These are phyloP conservation scores for Salix udensis DNA, from an alignment of 345 rosid species.

Conservation along the genomic window DNA sequence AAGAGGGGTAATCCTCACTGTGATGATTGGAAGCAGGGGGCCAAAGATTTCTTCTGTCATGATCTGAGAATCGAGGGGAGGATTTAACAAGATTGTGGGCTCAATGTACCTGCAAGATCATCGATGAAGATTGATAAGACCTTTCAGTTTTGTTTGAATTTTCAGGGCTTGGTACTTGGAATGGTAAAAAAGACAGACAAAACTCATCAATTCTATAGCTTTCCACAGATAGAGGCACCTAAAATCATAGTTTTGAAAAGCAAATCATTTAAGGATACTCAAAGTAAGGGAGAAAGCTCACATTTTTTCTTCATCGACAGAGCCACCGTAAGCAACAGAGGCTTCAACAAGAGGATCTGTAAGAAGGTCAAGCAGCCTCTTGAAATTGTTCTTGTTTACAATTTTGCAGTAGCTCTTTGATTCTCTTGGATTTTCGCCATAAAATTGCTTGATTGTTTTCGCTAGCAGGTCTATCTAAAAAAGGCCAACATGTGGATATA, in stretches of 20 bases:
- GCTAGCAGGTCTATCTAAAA: constrained; percentile 60
- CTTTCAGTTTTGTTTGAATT: neutral
- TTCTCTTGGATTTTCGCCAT: constrained; percentile 53
- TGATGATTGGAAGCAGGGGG: constrained; percentile 64
- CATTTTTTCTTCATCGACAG: constrained; percentile 57
- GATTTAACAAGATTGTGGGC: constrained; percentile 63
- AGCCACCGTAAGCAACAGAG: constrained; percentile 69
- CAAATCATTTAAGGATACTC: neutral
- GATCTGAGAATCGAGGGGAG: constrained; percentile 59
- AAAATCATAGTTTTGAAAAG: neutral
- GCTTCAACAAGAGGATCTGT: constrained; percentile 56
- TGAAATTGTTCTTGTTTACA: constrained; percentile 45
- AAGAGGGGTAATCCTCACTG: constrained; percentile 28
- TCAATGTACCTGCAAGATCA: constrained; percentile 43
- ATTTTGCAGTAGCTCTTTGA: constrained; percentile 52
- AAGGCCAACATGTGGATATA: neutral
- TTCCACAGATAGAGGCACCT: neutral
- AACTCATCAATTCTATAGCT: neutral
- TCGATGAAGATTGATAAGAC: neutral
- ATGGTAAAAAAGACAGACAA: too few species aligned
- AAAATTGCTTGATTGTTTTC: constrained; percentile 46
- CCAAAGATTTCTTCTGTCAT: constrained; percentile 66
- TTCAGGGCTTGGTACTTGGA: too few species aligned
- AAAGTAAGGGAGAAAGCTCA: constrained; percentile 14
- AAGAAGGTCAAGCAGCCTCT: constrained; percentile 48